Percentiles rank a stretch among this genome's conserved stretches.
These are phyloP conservation scores for Dactylis glomerata DNA, from an alignment of 176 grass and related monocot genomes.

Conservation along the genomic window DNA sequence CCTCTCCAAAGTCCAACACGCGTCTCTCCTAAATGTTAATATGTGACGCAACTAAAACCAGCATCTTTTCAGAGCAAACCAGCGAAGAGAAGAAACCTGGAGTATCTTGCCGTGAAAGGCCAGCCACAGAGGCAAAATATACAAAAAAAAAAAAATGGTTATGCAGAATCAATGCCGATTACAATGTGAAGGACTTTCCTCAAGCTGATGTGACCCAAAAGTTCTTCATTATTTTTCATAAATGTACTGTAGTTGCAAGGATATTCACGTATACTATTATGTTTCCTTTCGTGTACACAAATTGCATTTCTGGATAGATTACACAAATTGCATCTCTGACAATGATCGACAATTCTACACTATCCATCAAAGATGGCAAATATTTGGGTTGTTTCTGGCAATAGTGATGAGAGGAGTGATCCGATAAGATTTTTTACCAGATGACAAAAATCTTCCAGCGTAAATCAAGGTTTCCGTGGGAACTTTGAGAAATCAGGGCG, in stretches of 20 bases:
- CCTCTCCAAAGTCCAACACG: too few relatives aligned
- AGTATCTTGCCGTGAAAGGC: too few relatives aligned
- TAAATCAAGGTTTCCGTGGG: conserved; percentile 62
- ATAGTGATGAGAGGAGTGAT: not conserved
- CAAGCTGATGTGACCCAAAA: not conserved
- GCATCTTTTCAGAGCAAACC: too few relatives aligned
- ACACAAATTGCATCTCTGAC: not conserved
- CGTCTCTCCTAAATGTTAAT: too few relatives aligned
- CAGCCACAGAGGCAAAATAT: not conserved
- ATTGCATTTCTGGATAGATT: not conserved
- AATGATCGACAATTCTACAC: not conserved
- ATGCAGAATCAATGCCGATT: not conserved
- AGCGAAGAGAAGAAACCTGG: too few relatives aligned
- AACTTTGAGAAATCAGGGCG: conserved; percentile 90
- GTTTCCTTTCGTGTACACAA: not conserved
- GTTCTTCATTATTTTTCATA: not conserved
- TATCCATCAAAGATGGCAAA: not conserved
- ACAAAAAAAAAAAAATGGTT: not conserved
- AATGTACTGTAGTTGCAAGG: not conserved
- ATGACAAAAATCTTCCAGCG: not conserved
- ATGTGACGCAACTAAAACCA: too few relatives aligned
- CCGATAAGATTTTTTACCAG: not conserved
- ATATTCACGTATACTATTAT: not conserved
- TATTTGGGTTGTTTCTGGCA: not conserved
- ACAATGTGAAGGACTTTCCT: not conserved